Conservation (phyloP, 169 alveolate genomes). For the Eimeria sp. region DNA sequence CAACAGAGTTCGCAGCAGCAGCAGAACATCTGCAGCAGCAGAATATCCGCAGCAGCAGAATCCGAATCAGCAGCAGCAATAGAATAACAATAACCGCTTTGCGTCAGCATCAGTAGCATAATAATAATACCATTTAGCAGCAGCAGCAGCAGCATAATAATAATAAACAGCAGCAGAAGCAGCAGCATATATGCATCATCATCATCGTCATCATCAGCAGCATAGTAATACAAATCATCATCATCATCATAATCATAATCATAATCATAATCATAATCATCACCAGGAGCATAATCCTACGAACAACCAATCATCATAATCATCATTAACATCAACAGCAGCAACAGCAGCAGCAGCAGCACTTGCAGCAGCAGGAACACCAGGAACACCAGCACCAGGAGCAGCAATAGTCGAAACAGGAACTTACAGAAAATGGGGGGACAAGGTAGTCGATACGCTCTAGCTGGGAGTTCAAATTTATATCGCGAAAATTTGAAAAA, state of each 20-base stretch:
- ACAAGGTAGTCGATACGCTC: conserved; percentile 15
- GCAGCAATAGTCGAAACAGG: no score
- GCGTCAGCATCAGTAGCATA: not conserved
- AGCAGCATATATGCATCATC: not conserved
- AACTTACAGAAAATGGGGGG: not conserved
- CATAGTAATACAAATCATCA: not conserved
- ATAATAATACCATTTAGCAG: no score
- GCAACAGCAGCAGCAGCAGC: not conserved
- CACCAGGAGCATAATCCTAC: not conserved
- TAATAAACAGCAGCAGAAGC: not conserved
- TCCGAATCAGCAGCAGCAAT: not conserved
- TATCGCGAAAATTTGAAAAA: conserved; percentile 63
- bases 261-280: not conserved
- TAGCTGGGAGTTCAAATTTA: not conserved
- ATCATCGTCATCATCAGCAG: not conserved
- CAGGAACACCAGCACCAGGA: no score
- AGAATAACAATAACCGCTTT: not conserved
- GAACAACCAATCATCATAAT: no score
- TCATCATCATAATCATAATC: no score
- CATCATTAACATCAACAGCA: not conserved
- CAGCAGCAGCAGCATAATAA: no score
- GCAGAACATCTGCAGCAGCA: not conserved
- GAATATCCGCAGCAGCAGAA: not conserved
- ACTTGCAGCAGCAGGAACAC: not conserved
- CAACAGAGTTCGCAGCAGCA: not conserved